These are phyloP conservation scores for Karstenula rhodostoma DNA, from an alignment of 2,329 filamentous ascomycete genomes.

Conservation along the genomic window DNA sequence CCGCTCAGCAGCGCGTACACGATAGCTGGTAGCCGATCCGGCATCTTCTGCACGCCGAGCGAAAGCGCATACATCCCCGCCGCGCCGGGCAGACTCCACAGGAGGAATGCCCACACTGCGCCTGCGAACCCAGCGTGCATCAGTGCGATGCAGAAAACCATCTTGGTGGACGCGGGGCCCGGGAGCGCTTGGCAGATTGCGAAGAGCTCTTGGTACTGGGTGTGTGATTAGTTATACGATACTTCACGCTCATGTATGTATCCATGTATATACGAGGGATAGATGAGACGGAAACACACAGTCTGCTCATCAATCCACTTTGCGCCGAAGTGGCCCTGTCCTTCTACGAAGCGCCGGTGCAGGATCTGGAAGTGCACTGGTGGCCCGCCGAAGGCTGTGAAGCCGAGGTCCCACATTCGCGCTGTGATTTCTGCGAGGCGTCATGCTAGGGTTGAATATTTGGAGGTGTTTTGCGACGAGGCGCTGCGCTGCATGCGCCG, in stretches of 20 bases:
- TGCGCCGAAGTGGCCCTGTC: conserved; percentile 38
- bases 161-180: conserved; percentile 73
- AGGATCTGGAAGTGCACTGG: conserved; percentile 74
- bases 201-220: conserved; percentile 74
- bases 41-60: conserved; percentile 69
- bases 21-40: conserved; percentile 64
- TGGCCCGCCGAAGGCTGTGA: conserved; percentile 71
- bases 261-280: no score
- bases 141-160: conserved; percentile 71
- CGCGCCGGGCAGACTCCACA: conserved; percentile 75
- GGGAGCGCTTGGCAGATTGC: conserved; percentile 72
- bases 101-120: conserved; percentile 65
- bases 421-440: conserved; percentile 26
- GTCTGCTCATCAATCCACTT: conserved; percentile 73
- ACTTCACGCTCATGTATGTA: background rate
- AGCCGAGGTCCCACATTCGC: conserved; percentile 65
- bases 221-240: background rate
- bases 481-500: background rate
- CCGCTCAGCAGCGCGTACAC: conserved; percentile 76
- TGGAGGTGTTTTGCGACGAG: background rate
- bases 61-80: conserved; percentile 74
- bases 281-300: conserved; percentile 43
- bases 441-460: background rate
- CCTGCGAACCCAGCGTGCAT: conserved; percentile 66
- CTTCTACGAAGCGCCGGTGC: conserved; percentile 66